Percentiles rank a stretch among this genome's conserved stretches.
Evolutionary conservation across 495 filamentous ascomycete genomes (phyloP).

Genomic region (Neurospora sp.): DNA sequence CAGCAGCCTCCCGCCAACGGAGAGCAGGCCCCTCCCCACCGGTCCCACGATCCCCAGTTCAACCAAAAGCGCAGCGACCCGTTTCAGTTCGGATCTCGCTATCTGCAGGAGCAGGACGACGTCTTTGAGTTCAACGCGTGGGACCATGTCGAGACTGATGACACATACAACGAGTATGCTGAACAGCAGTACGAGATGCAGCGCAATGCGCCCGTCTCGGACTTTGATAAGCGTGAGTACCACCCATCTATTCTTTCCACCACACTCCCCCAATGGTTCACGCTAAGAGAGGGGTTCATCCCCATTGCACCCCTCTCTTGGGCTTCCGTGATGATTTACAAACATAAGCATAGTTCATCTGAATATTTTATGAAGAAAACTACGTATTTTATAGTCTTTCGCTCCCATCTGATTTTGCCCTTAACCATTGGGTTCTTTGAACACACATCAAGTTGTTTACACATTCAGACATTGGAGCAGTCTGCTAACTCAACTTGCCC

Average conservation of each 20-base stretch:
- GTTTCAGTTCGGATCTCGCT: constrained; percentile 89
- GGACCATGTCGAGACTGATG: constrained; percentile 90
- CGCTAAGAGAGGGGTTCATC: not conserved
- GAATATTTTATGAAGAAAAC: constrained; percentile 44
- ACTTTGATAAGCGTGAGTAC: constrained; percentile 66
- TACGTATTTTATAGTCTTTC: constrained; percentile 45
- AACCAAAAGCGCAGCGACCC: constrained; percentile 79
- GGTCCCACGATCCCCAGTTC: constrained; percentile 45
- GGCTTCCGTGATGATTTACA: constrained; percentile 44
- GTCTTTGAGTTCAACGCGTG: constrained; percentile 96
- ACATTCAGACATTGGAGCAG: constrained; percentile 1
- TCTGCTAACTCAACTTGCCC: constrained; percentile 21
- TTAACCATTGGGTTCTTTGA: not conserved
- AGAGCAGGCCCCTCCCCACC: constrained; percentile 24
- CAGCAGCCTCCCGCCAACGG: constrained; percentile 9
- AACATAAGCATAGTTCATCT: constrained; percentile 54
- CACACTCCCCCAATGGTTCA: not conserved
- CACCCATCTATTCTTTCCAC: not conserved
- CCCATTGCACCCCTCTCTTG: not conserved
- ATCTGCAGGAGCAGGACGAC: constrained; percentile 69
- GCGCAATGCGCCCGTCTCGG: constrained; percentile 68
- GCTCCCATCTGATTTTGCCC: constrained; percentile 49
- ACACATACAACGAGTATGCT: constrained; percentile 71
- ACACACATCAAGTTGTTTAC: not conserved
- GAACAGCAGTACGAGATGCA: constrained; percentile 73